phyloP scores from a whole-genome alignment of 75 land plant genomes.

The Pinus tabuliformis region DNA sequence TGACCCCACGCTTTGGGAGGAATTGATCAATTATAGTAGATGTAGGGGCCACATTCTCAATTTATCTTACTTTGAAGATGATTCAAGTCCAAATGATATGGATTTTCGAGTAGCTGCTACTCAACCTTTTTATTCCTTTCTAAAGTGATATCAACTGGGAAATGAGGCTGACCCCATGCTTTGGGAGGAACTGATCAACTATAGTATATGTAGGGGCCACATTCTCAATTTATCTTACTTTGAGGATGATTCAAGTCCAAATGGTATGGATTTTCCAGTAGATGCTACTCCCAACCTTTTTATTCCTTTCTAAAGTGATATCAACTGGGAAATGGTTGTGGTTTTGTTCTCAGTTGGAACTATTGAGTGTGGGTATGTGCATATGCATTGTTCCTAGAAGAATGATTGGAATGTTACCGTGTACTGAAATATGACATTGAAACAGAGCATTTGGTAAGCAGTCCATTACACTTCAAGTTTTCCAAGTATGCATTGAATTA shows the following conservation, averaged over 20 bases:
- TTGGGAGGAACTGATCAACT: too few species aligned
- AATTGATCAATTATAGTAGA: constrained; percentile 85
- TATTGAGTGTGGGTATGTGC: constrained; percentile 93
- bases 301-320: too few species aligned
- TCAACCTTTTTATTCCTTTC: neutral
- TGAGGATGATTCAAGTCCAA: too few species aligned
- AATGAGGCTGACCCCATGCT: too few species aligned
- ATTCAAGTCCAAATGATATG: constrained; percentile 92
- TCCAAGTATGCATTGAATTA: neutral
- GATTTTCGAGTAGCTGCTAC: neutral
- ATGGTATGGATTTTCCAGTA: too few species aligned
- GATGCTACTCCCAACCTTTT: too few species aligned
- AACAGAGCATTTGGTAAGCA: constrained; percentile 50
- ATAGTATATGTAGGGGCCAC: too few species aligned
- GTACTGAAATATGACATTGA: constrained; percentile 77
- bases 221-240: too few species aligned
- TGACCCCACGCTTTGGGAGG: constrained; percentile 96
- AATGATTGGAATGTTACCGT: constrained; percentile 78
- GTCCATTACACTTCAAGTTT: neutral
- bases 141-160: neutral
- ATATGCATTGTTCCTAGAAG: constrained; percentile 86
- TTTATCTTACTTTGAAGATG: constrained; percentile 95
- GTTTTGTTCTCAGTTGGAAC: constrained; percentile 69
- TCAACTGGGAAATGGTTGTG: constrained; percentile 2
- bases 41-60: constrained; percentile 89